Conservation (phyloP, 148 eudicot genomes). For the Chenopodium quinoa region DNA sequence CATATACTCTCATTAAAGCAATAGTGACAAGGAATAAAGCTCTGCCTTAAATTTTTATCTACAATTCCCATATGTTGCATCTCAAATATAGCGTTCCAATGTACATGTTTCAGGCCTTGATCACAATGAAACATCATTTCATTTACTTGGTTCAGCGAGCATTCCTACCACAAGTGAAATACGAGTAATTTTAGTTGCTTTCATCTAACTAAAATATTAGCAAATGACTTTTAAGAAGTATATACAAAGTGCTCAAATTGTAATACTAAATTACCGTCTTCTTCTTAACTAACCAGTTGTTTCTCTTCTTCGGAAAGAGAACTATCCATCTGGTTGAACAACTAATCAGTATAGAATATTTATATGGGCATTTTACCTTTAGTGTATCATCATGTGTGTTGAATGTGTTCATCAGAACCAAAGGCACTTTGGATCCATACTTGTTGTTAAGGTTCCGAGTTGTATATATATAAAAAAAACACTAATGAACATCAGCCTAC, state of each 20-base stretch:
- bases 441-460: not conserved
- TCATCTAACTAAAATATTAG: not conserved
- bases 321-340: conserved; percentile 74
- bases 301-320: conserved; percentile 76
- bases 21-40: not conserved
- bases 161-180: conserved; percentile 47
- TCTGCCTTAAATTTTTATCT: conserved; percentile 46
- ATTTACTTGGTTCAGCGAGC: conserved; percentile 66
- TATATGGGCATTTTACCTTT: no score
- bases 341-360: not conserved
- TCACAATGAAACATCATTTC: conserved; percentile 68
- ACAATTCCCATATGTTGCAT: conserved; percentile 39
- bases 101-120: conserved; percentile 48
- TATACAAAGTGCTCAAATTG: not conserved
- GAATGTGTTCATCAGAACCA: no score
- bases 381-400: no score
- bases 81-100: conserved; percentile 31
- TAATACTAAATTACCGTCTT: not conserved
- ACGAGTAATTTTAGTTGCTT: not conserved
- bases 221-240: not conserved
- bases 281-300: conserved; percentile 60
- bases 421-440: no score
- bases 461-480: no score
- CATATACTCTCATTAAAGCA: not conserved
- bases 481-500: not conserved